phyloP scores from a whole-genome alignment of 2,329 filamentous ascomycete genomes.

The Aureobasidium melanogenum region DNA sequence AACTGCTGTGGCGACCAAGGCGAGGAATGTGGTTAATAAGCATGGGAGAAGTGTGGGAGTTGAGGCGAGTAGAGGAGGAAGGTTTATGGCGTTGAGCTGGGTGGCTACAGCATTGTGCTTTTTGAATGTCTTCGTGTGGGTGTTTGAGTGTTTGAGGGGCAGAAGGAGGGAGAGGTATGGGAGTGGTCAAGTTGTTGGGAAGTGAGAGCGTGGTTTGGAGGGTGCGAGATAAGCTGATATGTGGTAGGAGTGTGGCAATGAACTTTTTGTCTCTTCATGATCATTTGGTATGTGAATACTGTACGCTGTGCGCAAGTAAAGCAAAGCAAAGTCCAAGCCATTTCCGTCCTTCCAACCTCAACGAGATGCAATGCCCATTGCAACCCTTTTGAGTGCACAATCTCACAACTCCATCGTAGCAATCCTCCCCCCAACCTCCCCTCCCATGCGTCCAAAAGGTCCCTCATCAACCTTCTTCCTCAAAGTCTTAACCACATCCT shows the following conservation, averaged over 20 bases:
- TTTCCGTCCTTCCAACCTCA: background rate
- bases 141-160: constrained; percentile 2
- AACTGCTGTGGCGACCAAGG: constrained; percentile 52
- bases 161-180: background rate
- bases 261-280: background rate
- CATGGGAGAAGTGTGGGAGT: constrained; percentile 44
- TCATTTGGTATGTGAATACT: no score
- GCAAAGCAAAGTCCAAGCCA: background rate
- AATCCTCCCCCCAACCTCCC: constrained; percentile 35
- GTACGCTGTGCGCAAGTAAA: no score
- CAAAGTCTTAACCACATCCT: constrained; percentile 34
- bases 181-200: background rate
- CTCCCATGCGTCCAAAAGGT: constrained; percentile 30
- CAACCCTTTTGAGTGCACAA: no score
- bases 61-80: constrained; percentile 40
- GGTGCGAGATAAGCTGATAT: background rate
- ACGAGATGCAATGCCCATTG: no score
- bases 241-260: background rate
- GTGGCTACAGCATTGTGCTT: constrained; percentile 35
- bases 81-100: constrained; percentile 54
- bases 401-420: constrained; percentile 34
- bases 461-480: constrained; percentile 34
- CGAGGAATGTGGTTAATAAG: constrained; percentile 43
- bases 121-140: constrained; percentile 13
- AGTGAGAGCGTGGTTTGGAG: background rate